Evolutionary conservation across 352 stramenopile species (phyloP), one percentile per base, ranked within the genome.

Genomic region (Lagenidium sp.): DNA sequence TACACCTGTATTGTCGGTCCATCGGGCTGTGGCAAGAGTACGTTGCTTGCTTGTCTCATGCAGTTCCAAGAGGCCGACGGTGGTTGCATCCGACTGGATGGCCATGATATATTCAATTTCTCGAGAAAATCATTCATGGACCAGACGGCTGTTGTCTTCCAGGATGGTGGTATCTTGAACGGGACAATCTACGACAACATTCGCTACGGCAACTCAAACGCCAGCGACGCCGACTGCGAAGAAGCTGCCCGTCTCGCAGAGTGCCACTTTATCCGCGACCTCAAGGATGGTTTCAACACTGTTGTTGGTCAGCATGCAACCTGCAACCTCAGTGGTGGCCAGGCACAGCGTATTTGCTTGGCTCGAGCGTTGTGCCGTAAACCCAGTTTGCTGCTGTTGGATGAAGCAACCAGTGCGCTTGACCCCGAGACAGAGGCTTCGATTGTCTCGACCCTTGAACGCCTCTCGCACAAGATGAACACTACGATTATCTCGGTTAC

Each of bases 401-500:
- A 94, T 53, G 79, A 94, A 63, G 82, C 82, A 12, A 94, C 82
- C 19, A 94, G 82, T 60, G 82, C 82, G 16, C 53, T 94, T 58
- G 82, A 94, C 32, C 81, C 81, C 0, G 79, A 91, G 57, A 94
- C 81, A 1, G 81, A 94, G 41, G 79, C 78, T 6, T 91, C 81
- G 10, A 90, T 94, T 40, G 68, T 94, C 15, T 64, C 75, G 16
- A 94, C 79, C 11, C 56, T 94, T 10, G 79, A 92, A 51, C 76
- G 77, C 4, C 57, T 92, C 28, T 73, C 75, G 38, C 53, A 68
- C 56, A 89, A 88, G 60, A 88, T 85, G 72, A 81, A 84, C 59
- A 92, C 90, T 76, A 92, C 82, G 36, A 92, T 94, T 43, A 71
- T 94, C 43, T 92, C 79, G 25, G 79, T 94, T n/a, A 94, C 82